These are phyloP conservation scores for Candida neerlandica DNA, from an alignment of 1,139 yeast genomes.

Conservation along the genomic window DNA sequence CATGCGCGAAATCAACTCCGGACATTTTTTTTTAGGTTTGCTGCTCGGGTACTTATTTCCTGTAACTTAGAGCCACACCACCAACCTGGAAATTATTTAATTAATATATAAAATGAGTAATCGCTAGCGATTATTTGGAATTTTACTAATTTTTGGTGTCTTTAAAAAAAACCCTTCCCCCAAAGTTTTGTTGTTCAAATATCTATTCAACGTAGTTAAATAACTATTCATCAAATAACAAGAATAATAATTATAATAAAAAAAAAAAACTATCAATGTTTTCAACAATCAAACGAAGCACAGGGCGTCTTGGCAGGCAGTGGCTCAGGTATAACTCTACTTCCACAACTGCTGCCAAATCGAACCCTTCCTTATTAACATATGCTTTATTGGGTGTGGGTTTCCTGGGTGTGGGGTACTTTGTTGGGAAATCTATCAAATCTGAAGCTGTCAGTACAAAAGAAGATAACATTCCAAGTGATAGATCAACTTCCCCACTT, in stretches of 20 bases:
- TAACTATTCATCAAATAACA: constrained; percentile 1
- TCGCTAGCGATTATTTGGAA: too few relatives aligned
- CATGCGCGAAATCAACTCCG: too few relatives aligned
- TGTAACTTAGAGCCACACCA: too few relatives aligned
- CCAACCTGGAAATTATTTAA: too few relatives aligned
- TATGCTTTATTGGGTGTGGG: constrained; percentile 10
- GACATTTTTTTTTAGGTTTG: too few relatives aligned
- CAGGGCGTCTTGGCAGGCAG: background rate
- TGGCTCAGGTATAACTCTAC: constrained; percentile 3
- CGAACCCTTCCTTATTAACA: constrained; percentile 2
- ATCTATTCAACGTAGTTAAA: background rate
- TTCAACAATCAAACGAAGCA: background rate
- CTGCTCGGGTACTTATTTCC: too few relatives aligned
- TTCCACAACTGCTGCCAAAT: background rate
- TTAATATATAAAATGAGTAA: too few relatives aligned
- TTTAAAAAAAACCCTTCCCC: background rate
- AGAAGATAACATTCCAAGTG: background rate
- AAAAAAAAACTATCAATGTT: background rate
- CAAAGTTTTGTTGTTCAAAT: background rate
- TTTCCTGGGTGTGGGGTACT: constrained; percentile 11
- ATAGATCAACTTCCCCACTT: constrained; percentile 20
- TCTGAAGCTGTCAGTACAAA: background rate
- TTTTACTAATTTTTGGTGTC: too few relatives aligned
- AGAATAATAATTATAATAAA: too few relatives aligned
- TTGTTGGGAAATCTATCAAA: constrained; percentile 8